Conservation (phyloP, 2,329 filamentous ascomycete species). For the Penicillium nordicum region DNA sequence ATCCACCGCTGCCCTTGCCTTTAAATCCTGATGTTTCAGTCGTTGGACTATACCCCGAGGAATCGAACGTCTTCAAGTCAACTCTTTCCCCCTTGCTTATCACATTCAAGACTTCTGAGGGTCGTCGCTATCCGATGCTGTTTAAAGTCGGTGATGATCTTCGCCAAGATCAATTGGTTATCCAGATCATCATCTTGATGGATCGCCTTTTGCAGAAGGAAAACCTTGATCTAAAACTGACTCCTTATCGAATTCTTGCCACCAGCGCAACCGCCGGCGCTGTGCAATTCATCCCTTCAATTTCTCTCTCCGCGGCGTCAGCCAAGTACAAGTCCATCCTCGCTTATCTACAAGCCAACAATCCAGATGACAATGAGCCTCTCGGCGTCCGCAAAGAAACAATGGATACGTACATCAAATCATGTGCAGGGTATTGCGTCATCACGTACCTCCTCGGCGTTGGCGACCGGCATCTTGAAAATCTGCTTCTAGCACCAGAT, state of each 20-base stretch:
- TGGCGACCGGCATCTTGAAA: conserved; percentile 92
- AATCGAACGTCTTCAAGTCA: conserved; percentile 92
- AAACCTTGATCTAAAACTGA: conserved; percentile 90
- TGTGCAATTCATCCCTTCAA: conserved; percentile 88
- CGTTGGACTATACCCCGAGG: conserved; percentile 74
- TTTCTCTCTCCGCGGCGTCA: conserved; percentile 76
- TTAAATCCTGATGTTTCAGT: conserved; percentile 80
- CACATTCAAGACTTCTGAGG: conserved; percentile 77
- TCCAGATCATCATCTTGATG: conserved; percentile 97
- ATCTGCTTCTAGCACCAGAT: conserved; percentile 83
- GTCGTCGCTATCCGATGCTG: conserved; percentile 80
- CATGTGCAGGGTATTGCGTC: conserved; percentile 95
- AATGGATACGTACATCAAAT: conserved; percentile 92
- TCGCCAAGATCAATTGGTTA: conserved; percentile 93
- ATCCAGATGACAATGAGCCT: conserved; percentile 77
- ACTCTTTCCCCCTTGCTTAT: conserved; percentile 87
- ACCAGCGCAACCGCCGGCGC: conserved; percentile 86
- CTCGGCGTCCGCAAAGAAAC: conserved; percentile 86
- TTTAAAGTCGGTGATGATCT: conserved; percentile 98
- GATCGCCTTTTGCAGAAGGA: conserved; percentile 93
- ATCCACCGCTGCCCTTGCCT: conserved; percentile 81
- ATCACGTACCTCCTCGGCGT: conserved; percentile 98
- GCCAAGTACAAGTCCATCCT: conserved; percentile 76
- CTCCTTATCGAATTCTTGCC: conserved; percentile 92
- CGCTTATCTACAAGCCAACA: conserved; percentile 81